Base-by-base conservation (phyloP, 1,284 basidiomycete genomes). In the Ceratobasidium papillatum region DNA sequence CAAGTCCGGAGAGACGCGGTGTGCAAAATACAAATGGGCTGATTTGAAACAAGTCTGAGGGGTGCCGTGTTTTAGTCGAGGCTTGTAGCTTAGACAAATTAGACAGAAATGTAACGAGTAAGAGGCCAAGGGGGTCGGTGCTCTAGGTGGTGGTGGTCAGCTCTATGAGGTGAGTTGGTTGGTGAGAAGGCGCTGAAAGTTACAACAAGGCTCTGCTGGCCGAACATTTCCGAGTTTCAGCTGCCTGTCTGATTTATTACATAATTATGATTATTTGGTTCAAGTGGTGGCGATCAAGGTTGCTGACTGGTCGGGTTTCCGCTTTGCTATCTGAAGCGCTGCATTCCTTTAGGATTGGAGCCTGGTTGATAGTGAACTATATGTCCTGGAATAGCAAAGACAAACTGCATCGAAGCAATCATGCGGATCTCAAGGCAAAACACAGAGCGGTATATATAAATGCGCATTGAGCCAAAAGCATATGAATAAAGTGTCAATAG, bases 141-240 rank as follows among this genome's bases (percentile, higher is more conserved):
- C 22, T 12, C 19, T 14, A 52, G 27, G 30, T 32, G 52, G 52
- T 56, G 30, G 30, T 56, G 52, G 52, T 56, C 8, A 27, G 19
- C 52, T 56, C 27, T 52, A 30, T 19, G 51, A 56, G 52, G 52
- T 56, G 52, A 56, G 52, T 30, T 30, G 52, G 25, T 56, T 17
- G 52, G 52, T 32, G 30, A 27, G 25, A 47, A 19, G 45, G 8
- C 19, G 45, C 3, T 11, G 19, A 3, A 11, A 11, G 45, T 47
- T 47, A 11, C 19, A 19, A 3, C 3, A 47, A 41, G 38, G 38
- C 38, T 25, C n/a, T n/a, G 19, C 25, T 52, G n/a, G 12, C 45
- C 45, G 45, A 47, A n/a, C n/a, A n/a, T 14, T 47, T n/a, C 45
- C 8, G 45, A 17, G 14, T 47, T 47, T 47, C 45, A 47, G 45